Evolutionary conservation across 2,329 filamentous ascomycete species (phyloP).

Genomic region (Tolypocladium paradoxum): DNA sequence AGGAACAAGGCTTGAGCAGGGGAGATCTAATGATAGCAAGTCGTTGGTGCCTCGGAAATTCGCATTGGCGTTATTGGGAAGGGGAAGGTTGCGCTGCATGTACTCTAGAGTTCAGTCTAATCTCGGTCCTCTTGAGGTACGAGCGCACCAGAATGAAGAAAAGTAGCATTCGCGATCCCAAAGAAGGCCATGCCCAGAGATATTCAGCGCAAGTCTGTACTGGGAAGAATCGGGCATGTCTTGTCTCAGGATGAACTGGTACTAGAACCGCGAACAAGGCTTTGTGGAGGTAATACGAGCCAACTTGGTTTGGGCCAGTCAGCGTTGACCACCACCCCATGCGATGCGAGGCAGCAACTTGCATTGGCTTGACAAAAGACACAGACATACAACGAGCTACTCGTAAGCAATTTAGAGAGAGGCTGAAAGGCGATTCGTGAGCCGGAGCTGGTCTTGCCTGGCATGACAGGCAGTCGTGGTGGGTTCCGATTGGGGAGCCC

Average conservation of each 20-base stretch:
- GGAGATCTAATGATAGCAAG: conserved; percentile 3
- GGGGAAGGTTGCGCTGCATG: conserved; percentile 22
- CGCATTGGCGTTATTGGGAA: conserved; percentile 27
- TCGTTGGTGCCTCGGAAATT: conserved; percentile 11
- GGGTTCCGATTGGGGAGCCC: background rate
- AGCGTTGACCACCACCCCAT: no score
- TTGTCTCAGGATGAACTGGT: no score
- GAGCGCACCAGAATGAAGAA: conserved; percentile 18
- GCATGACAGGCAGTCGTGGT: background rate
- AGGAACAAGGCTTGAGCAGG: conserved; percentile 20
- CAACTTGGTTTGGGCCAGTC: no score
- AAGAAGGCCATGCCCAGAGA: background rate
- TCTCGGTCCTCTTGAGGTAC: conserved; percentile 18
- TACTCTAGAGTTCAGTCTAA: conserved; percentile 27
- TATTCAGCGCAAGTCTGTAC: background rate
- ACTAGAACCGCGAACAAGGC: no score
- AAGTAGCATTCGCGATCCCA: background rate
- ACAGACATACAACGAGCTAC: background rate
- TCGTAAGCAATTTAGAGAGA: background rate
- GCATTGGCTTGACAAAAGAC: background rate
- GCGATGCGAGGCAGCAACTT: background rate
- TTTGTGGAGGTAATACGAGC: no score
- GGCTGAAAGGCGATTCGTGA: background rate
- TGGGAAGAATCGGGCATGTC: no score
- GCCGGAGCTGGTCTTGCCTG: background rate